These are phyloP conservation scores for Wallacemonas sp. DNA, from an alignment of 208 protist genomes.

Conservation along the genomic window DNA sequence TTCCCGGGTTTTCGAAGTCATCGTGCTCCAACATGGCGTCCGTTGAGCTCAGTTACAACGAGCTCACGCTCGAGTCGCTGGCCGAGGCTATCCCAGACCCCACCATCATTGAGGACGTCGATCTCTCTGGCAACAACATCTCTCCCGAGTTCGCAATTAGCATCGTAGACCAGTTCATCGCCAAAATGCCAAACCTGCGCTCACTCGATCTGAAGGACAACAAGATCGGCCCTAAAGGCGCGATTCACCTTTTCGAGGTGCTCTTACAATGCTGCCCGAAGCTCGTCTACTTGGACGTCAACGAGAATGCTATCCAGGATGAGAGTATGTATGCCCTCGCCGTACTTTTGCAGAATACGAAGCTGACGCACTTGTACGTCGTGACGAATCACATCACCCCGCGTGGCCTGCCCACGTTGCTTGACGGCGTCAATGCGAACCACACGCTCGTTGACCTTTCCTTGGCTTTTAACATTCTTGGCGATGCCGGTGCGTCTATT, in stretches of 20 bases:
- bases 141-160: conserved; percentile 41
- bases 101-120: conserved; percentile 46
- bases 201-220: conserved; percentile 87
- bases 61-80: conserved; percentile 53
- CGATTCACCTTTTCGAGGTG: conserved; percentile 56
- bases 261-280: conserved; percentile 57
- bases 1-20: not conserved
- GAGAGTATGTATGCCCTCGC: conserved; percentile 64
- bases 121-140: conserved; percentile 83
- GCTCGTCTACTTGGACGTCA: conserved; percentile 76
- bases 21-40: conserved; percentile 13
- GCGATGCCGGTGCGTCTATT: conserved; percentile 54
- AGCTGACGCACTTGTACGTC: conserved; percentile 62
- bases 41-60: conserved; percentile 67
- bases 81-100: conserved; percentile 38
- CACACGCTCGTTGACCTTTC: conserved; percentile 55
- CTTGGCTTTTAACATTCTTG: conserved; percentile 79
- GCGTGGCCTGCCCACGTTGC: conserved; percentile 69
- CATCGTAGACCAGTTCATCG: conserved; percentile 53
- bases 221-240: conserved; percentile 64
- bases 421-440: conserved; percentile 63
- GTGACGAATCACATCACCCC: conserved; percentile 82
- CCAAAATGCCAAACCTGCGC: conserved; percentile 57
- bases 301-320: conserved; percentile 84
- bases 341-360: conserved; percentile 42